Conservation (phyloP, 1,284 basidiomycete species). For the Amylostereum chailletii region DNA sequence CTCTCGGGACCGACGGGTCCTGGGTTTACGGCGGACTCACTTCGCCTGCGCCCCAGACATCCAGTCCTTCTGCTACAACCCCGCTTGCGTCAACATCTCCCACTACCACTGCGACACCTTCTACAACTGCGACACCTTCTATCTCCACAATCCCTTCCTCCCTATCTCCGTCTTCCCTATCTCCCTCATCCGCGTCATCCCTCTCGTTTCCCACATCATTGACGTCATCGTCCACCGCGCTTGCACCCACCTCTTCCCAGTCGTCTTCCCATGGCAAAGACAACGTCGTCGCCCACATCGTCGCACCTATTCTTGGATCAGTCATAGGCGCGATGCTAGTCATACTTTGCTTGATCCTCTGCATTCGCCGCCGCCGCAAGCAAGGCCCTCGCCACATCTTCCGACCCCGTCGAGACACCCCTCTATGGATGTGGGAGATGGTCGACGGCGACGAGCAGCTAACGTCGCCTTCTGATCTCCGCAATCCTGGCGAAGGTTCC, state of each 20-base stretch:
- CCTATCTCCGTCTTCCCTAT: constrained; percentile 12
- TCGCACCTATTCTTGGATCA: constrained; percentile 16
- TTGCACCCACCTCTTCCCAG: constrained; percentile 9
- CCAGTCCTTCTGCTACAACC: constrained; percentile 10
- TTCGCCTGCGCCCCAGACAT: constrained; percentile 30
- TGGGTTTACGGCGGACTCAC: constrained; percentile 62
- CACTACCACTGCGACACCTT: constrained; percentile 15
- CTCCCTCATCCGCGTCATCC: constrained; percentile 3
- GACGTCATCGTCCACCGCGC: constrained; percentile 5
- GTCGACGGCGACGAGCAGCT: constrained; percentile 9
- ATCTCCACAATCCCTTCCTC: constrained; percentile 17
- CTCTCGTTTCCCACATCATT: constrained; percentile 3
- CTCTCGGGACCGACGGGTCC: constrained; percentile 44
- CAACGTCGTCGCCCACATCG: constrained; percentile 15
- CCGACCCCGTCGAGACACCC: constrained; percentile 8
- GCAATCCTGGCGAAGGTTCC: constrained; percentile 49
- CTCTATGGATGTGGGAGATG: constrained; percentile 13
- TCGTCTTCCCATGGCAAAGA: constrained; percentile 8
- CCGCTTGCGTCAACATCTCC: constrained; percentile 15
- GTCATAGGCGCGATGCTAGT: constrained; percentile 31
- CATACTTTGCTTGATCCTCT: constrained; percentile 40
- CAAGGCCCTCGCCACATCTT: constrained; percentile 20
- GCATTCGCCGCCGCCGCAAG: constrained; percentile 40
- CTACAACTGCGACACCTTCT: constrained; percentile 12
- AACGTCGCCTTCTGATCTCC: constrained; percentile 14